Base-by-base conservation (phyloP, 768 basidiomycete species). In the Amanita thiersii region DNA sequence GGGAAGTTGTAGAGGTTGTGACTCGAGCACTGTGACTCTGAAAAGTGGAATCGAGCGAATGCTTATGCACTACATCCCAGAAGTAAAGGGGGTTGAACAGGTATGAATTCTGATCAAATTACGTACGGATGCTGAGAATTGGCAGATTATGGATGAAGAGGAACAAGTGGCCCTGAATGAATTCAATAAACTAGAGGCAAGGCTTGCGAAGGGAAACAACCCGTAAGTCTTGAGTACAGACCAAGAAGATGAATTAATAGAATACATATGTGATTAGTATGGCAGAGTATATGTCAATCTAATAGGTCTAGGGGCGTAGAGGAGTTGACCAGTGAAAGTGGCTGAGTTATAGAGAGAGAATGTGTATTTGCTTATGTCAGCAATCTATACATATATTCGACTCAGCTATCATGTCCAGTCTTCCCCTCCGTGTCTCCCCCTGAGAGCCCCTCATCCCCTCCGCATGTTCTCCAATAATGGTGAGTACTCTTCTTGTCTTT, bases 11-110 rank as follows among this genome's bases (percentile, higher is more conserved):
- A 70, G 96, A 58, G 96, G 96, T 10, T 98, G 96, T 59, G 80
- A 80, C 49, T 91, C 88, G 23, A 93, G 89, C 57, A 80, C 88
- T 4, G 93, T 98, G 24, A 99, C 96, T 11, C 66, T 99, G 43
- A 99, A 98, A 72, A 81, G 77, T 47, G 96, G 96, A 6, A 97
- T 99, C 40, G 96, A 99, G 65, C 72, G 96, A 48, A 98, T 99
- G 96, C 66, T 99, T 53, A 92, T 90, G 90, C 94, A 98, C 63
- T 98, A 98, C 56, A 90, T 99, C 40, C 94, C 94, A 1, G 88
- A 94, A 62, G 91, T 94, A 28, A 86, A 90, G 60, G 85, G 80
- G 18, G 86, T 93, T 5, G 84, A 91, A 52, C 87, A 93, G 75
- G 88, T 81, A 49, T 50, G 71, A 54, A 11, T 23, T 31, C 35